These are phyloP conservation scores for Colletotrichum chrysophilum DNA, from an alignment of 2,329 filamentous ascomycete species.

Conservation along the genomic window DNA sequence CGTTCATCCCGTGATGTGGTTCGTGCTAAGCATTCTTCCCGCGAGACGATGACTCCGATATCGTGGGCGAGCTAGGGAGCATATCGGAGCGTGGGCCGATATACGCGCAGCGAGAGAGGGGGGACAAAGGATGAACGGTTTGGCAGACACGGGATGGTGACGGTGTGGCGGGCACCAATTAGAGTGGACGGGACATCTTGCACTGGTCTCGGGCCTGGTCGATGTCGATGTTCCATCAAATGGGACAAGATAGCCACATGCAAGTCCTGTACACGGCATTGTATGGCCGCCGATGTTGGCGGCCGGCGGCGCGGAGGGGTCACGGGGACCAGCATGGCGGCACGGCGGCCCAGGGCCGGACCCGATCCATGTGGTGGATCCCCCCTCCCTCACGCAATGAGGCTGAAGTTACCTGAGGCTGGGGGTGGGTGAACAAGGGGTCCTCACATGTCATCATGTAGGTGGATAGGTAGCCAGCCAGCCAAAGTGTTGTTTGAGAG, in stretches of 20 bases:
- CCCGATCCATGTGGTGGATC: not conserved
- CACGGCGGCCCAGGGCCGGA: not conserved
- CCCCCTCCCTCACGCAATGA: not conserved
- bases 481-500: not conserved
- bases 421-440: not conserved
- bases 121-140: not conserved
- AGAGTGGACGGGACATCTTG: not conserved
- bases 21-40: not conserved
- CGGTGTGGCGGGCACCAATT: constrained; percentile 5
- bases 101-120: not conserved
- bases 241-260: not conserved
- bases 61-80: not conserved
- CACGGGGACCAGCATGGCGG: constrained; percentile 8
- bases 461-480: not conserved
- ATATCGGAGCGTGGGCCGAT: not conserved
- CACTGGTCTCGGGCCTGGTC: not conserved
- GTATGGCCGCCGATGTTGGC: not conserved
- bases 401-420: not conserved
- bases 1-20: constrained; percentile 1
- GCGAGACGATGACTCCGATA: not conserved
- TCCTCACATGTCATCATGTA: constrained; percentile 10
- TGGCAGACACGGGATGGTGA: not conserved
- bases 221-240: not conserved
- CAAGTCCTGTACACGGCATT: not conserved
- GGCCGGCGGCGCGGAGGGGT: not conserved